These are phyloP conservation scores for Xylaria sp. DNA, from an alignment of 2,329 filamentous ascomycete species.

Conservation along the genomic window DNA sequence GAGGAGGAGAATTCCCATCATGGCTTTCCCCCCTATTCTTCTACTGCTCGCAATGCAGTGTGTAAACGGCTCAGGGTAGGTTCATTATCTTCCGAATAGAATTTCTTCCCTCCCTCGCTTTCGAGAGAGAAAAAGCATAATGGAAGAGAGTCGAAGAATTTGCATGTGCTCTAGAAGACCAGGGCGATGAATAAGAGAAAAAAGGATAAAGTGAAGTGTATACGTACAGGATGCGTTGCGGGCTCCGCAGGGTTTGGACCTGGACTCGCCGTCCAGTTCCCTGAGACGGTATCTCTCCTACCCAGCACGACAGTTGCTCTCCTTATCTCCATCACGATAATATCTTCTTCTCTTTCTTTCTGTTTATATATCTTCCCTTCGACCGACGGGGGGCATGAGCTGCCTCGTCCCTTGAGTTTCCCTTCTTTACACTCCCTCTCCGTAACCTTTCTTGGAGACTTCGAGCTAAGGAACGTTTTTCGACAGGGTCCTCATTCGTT, in stretches of 20 bases:
- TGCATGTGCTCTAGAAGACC: background rate
- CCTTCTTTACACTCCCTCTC: background rate
- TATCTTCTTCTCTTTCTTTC: background rate
- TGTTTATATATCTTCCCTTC: background rate
- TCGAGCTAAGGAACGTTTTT: background rate
- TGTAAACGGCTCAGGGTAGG: too few species aligned
- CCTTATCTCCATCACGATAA: conserved; percentile 5
- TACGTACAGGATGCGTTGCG: conserved; percentile 25
- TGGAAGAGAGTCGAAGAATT: too few species aligned
- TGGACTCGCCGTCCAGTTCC: conserved; percentile 35
- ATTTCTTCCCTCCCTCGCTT: too few species aligned
- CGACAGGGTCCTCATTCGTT: conserved; percentile 8
- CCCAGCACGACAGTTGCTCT: background rate
- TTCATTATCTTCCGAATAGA: too few species aligned
- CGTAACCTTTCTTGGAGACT: background rate
- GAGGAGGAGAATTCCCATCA: background rate
- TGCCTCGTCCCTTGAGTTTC: background rate
- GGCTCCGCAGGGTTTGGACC: conserved; percentile 19
- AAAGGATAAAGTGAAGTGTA: background rate
- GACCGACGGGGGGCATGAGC: background rate
- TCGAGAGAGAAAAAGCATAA: too few species aligned
- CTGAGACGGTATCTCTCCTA: conserved; percentile 28
- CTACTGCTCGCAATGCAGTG: too few species aligned
- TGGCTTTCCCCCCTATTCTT: background rate
- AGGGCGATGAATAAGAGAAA: background rate